Evolutionary conservation across 2,329 filamentous ascomycete species (phyloP).

Genomic region (Lizonia empirigonia): DNA sequence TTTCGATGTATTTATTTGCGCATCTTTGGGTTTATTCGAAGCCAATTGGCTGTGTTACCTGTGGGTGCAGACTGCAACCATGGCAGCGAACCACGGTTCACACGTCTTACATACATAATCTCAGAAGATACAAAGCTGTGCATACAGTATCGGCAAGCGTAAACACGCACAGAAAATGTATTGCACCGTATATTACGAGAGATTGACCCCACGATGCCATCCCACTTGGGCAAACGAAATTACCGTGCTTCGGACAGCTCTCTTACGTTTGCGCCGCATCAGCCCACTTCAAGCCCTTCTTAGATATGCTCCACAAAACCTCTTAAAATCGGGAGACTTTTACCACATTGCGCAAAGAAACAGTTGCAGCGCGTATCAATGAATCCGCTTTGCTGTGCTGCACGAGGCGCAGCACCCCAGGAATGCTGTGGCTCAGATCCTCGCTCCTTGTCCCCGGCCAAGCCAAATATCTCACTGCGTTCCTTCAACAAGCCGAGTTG

Average conservation of each 20-base stretch:
- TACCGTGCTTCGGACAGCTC: not conserved
- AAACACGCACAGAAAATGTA: too few relatives aligned
- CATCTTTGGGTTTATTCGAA: too few relatives aligned
- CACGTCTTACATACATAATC: too few relatives aligned
- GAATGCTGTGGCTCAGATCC: not conserved
- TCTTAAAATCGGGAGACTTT: not conserved
- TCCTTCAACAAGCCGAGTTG: not conserved
- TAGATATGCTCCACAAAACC: not conserved
- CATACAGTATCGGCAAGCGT: too few relatives aligned
- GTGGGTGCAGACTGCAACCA: too few relatives aligned
- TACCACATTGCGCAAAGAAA: not conserved
- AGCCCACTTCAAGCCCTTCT: not conserved
- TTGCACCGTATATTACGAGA: too few relatives aligned
- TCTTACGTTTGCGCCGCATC: not conserved
- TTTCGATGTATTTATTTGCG: too few relatives aligned
- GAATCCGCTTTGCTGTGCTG: not conserved
- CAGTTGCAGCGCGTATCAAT: not conserved
- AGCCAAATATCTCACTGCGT: not conserved
- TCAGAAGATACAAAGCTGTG: too few relatives aligned
- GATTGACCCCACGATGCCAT: not conserved
- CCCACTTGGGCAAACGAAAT: not conserved
- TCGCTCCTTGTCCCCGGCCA: not conserved
- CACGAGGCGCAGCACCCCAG: not conserved
- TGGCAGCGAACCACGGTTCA: too few relatives aligned
- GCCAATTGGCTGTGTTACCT: too few relatives aligned